Evolutionary conservation across 208 protist species (phyloP).

Genomic region (Leishmania martiniquensis): DNA sequence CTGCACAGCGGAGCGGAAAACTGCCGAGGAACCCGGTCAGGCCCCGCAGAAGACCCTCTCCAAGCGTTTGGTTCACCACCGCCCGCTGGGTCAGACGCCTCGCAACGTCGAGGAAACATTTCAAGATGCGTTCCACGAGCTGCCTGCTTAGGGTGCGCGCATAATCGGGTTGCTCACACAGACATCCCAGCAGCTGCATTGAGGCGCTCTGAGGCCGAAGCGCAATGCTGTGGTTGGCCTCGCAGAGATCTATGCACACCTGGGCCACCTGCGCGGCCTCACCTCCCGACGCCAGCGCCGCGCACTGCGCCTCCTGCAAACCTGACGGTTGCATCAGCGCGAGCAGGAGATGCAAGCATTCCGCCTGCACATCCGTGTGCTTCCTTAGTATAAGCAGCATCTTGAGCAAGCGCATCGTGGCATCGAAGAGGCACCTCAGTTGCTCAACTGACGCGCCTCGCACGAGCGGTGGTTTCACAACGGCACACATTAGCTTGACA

Average conservation of each 20-base stretch:
- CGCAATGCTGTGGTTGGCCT: conserved; percentile 8
- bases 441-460: conserved; percentile 8
- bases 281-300: conserved; percentile 11
- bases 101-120: conserved; percentile 27
- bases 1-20: conserved; percentile 31
- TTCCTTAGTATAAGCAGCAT: conserved; percentile 25
- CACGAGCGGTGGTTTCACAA: conserved; percentile 18
- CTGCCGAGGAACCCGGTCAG: conserved; percentile 32
- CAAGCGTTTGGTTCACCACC: conserved; percentile 36
- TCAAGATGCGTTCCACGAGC: background rate
- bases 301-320: background rate
- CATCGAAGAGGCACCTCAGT: conserved; percentile 6
- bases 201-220: conserved; percentile 29
- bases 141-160: background rate
- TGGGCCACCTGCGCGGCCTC: conserved; percentile 24
- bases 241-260: conserved; percentile 28
- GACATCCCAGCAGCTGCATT: conserved; percentile 31
- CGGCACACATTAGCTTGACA: conserved; percentile 4
- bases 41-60: conserved; percentile 51
- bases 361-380: conserved; percentile 35
- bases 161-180: conserved; percentile 3
- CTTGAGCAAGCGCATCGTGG: conserved; percentile 22
- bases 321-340: conserved; percentile 15
- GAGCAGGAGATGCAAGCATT: conserved; percentile 36
- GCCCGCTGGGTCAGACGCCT: conserved; percentile 15